Base-by-base conservation (phyloP, 805 yeast species). In the Monosporozyma siamensis region DNA sequence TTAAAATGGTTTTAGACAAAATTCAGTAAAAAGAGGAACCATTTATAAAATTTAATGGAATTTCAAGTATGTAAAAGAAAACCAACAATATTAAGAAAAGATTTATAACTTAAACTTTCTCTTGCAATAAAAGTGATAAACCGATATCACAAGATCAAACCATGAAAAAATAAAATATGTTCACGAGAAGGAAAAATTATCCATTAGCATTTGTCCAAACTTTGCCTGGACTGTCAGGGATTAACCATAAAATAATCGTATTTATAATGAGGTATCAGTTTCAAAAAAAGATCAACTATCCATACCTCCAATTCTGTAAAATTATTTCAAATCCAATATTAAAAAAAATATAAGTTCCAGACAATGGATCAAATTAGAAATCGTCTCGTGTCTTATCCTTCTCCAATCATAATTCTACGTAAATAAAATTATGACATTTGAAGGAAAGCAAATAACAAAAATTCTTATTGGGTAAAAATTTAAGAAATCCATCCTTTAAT, bases 291-390 rank as follows among this genome's bases (percentile, higher is more conserved):
- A 29, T 15, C 8, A 29, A 29, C 32, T 15, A 29, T 36, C 17
- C n/a, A 6, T 4, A 36, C 8, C 21, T 24, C 26, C 30, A 23
- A 23, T 36, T 17, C 14, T 36, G 39, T 22, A 36, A 36, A 17
- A 22, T 18, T 23, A 36, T 36, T 24, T 23, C 39, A 36, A 36
- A 36, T 36, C 26, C 39, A n/a, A n/a, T n/a, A n/a, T n/a, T n/a
- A n/a, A n/a, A 25, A 14, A 36, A 20, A 20, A 32, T n/a, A 17
- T 11, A 25, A 25, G 31, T 29, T 15, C 20, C 35, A 20, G 24
- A 20, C 24, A 32, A 11, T 20, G 24, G 12, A 32, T 4, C 35
- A 32, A 20, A 32, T 32, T 20, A 32, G 24, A 32, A 32, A 18
- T 2, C 6, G 15, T 20, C 35, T n/a, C 23, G 24, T 32, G 14